Evolutionary conservation across 2,329 filamentous ascomycete genomes (phyloP), one percentile per base, ranked within the genome.

Genomic region (Tympanopsis confertula): DNA sequence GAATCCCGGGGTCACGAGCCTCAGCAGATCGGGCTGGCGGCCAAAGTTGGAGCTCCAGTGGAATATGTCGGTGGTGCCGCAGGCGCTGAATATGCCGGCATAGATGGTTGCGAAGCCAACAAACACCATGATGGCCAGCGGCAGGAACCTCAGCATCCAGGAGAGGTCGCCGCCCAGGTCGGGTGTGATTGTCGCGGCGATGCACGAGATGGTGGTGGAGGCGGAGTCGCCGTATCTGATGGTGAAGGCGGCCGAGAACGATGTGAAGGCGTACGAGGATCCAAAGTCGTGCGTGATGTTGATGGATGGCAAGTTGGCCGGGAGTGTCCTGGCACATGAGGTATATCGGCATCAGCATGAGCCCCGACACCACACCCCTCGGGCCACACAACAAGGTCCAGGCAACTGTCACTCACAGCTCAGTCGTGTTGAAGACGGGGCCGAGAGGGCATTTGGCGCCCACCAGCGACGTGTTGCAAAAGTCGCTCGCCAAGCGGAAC

Each of bases 21-120:
- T 79, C 38, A 98, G 68, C 46, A 95, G 67, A 60, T 98, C 91
- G 42, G 86, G 84, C 49, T 98, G 91, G 47, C 89, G 78, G 26
- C 91, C 91, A 55, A 93, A 96, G 55, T 98, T 98, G 52, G 86
- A 93, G n/a, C 86, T 87, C 87, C 89, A 98, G 46, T 85, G 80
- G 56, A 96, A 96, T 15, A 89, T 70, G 54, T 98, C 85, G 5
- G 77, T 77, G 2, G 86, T 85, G 15, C 91, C 91, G 89, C 89
- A 98, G 0, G 91, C 91, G 52, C 88, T 95, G 54, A 78, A 89
- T 26, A 93, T 85, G 36, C 78, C 84, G 2, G 91, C 87, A 46
- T 87, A 78, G 24, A 88, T 66, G 5, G 89, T 94, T 13, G 88
- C 86, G 40, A 87, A 59, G 2, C 78, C 91, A 35, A 93, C 85